A percentile compares a stretch with the other conserved stretches of the same genome.
Conservation (phyloP, 2,329 filamentous ascomycete genomes). For the Pseudocercospora fuligena region DNA sequence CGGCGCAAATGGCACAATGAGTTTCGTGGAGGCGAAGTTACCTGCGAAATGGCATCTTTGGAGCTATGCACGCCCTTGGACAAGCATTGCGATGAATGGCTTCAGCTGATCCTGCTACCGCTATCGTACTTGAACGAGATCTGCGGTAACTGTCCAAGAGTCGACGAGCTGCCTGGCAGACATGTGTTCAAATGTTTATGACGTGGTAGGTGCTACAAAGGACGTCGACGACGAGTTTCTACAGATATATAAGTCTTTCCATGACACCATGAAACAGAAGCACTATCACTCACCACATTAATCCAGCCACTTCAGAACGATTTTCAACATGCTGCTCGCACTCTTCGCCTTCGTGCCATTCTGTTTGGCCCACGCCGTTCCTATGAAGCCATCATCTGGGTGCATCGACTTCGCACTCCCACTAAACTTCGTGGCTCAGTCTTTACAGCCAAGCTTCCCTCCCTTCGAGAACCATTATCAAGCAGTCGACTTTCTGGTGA, state of each 20-base stretch:
- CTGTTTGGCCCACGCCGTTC: background rate
- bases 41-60: background rate
- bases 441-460: constrained; percentile 19
- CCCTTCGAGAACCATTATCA: constrained; percentile 27
- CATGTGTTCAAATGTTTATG: background rate
- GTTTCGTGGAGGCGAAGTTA: background rate
- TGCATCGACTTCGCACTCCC: constrained; percentile 21
- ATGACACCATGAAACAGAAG: background rate
- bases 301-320: background rate
- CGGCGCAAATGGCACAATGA: background rate
- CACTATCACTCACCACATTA: background rate
- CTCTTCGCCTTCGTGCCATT: background rate
- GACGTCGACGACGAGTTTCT: background rate
- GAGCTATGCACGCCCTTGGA: background rate
- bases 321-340: background rate
- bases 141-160: background rate
- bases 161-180: background rate
- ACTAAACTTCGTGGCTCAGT: constrained; percentile 18
- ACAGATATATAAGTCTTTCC: background rate
- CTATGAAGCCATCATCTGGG: background rate
- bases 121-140: background rate
- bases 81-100: background rate
- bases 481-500: constrained; percentile 19
- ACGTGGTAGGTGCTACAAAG: background rate
- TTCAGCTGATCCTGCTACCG: background rate